phyloP scores from a whole-genome alignment of 1,284 basidiomycete genomes.

The Pseudozyma sp. region DNA sequence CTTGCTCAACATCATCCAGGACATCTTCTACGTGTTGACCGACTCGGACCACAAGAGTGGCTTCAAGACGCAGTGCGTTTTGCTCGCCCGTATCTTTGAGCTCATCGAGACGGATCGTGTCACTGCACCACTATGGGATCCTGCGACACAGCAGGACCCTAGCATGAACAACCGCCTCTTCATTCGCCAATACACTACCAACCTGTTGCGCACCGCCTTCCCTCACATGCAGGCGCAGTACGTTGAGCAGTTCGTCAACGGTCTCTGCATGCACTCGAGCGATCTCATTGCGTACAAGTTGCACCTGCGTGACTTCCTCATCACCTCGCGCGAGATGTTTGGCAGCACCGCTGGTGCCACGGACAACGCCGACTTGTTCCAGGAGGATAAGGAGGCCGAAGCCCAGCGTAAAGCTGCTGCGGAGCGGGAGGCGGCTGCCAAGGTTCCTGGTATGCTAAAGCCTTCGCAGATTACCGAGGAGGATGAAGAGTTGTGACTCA shows the following conservation, averaged over 20 bases:
- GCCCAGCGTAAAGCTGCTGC: slow-evolving; percentile 77
- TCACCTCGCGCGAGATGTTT: slow-evolving; percentile 73
- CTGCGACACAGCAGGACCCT: slow-evolving; percentile 77
- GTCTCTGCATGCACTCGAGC: slow-evolving; percentile 84
- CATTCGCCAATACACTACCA: slow-evolving; percentile 88
- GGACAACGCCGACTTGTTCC: slow-evolving; percentile 85
- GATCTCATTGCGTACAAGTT: slow-evolving; percentile 84
- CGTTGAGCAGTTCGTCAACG: slow-evolving; percentile 73
- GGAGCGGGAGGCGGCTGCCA: slow-evolving; percentile 88
- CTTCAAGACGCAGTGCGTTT: slow-evolving; percentile 68
- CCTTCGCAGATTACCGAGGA: slow-evolving; percentile 72
- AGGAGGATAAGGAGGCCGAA: slow-evolving; percentile 96
- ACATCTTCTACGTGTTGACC: slow-evolving; percentile 96
- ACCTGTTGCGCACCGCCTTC: slow-evolving; percentile 72
- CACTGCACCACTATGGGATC: slow-evolving; percentile 86
- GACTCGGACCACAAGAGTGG: slow-evolving; percentile 98
- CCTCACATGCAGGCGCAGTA: slow-evolving; percentile 69
- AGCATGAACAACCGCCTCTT: slow-evolving; percentile 84
- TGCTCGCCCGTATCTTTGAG: slow-evolving; percentile 89
- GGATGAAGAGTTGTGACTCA: slow-evolving; percentile 64
- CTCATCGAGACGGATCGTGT: slow-evolving; percentile 87
- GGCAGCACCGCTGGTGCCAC: slow-evolving; percentile 71
- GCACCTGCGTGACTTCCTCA: slow-evolving; percentile 80
- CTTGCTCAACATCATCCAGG: slow-evolving; percentile 91
- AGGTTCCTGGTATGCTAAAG: slow-evolving; percentile 98